Conservation (phyloP, 2,329 filamentous ascomycete species). For the Colletotrichum cordylinicola region DNA sequence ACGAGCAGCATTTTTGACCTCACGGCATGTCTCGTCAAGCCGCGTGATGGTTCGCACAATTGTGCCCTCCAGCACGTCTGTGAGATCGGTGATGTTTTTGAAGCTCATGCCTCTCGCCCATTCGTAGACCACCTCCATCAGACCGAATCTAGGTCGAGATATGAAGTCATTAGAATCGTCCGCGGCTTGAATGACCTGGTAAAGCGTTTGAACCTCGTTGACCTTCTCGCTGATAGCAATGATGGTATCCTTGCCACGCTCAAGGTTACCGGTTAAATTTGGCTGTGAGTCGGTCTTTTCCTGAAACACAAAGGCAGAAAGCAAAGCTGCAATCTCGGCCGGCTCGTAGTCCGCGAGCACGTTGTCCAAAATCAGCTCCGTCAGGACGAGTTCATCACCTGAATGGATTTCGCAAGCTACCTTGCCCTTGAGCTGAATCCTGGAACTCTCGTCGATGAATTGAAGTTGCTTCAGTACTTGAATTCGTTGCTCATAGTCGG, state of each 20-base stretch:
- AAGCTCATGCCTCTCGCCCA: constrained; percentile 99
- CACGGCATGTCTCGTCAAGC: constrained; percentile 93
- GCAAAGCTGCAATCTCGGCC: constrained; percentile 91
- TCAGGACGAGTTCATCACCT: constrained; percentile 93
- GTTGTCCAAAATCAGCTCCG: constrained; percentile 95
- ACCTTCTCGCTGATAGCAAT: constrained; percentile 91
- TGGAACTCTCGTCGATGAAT: constrained; percentile 86
- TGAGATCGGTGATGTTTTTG: constrained; percentile 95
- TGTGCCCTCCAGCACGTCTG: constrained; percentile 95
- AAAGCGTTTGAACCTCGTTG: constrained; percentile 84
- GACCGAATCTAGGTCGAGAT: constrained; percentile 83
- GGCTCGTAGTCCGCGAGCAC: constrained; percentile 94
- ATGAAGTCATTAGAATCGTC: constrained; percentile 95
- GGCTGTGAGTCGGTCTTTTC: constrained; percentile 90
- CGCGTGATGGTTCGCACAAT: constrained; percentile 95
- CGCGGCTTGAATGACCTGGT: constrained; percentile 89
- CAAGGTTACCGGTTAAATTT: constrained; percentile 80
- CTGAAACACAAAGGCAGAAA: constrained; percentile 96
- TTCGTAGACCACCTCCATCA: constrained; percentile 98
- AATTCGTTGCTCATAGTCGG: constrained; percentile 95
- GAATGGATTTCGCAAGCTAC: constrained; percentile 98
- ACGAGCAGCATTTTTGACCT: constrained; percentile 95
- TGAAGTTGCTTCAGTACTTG: constrained; percentile 88
- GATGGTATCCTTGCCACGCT: constrained; percentile 84
- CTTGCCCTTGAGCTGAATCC: constrained; percentile 96